Conservation (phyloP, 371 early-diverging fungal species). For the Lichtheimia ornata region DNA sequence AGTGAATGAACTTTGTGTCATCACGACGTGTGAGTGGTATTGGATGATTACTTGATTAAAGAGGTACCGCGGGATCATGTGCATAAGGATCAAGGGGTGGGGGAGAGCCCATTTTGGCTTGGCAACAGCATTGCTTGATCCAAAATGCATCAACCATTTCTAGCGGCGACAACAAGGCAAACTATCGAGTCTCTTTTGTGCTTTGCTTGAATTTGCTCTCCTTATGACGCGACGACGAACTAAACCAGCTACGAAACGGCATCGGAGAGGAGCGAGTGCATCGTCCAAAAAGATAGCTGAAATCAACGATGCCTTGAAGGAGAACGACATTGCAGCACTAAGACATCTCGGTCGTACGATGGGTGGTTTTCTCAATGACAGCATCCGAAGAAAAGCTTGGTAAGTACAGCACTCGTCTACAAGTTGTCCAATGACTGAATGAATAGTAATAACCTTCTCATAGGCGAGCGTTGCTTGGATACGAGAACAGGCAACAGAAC, state of each 20-base stretch:
- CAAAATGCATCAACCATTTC: no score
- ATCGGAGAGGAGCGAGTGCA: neutral
- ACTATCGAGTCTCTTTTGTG: no score
- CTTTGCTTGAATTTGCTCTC: no score
- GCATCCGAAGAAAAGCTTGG: slow-evolving; percentile 58
- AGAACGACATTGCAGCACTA: slow-evolving; percentile 42
- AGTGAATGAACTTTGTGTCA: no score
- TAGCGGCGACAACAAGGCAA: no score
- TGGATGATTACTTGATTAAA: no score
- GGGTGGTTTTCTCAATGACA: slow-evolving; percentile 56
- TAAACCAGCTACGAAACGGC: neutral
- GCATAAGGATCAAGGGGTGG: no score
- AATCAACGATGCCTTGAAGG: slow-evolving; percentile 57
- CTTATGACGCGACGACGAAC: no score
- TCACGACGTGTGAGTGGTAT: no score
- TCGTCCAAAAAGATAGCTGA: neutral
- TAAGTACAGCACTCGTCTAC: slow-evolving; percentile 14
- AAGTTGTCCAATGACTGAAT: neutral
- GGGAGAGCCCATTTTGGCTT: no score
- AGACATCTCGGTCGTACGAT: slow-evolving; percentile 48
- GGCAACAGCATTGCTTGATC: no score
- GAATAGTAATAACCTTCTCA: neutral
- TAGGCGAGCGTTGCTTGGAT: slow-evolving; percentile 10
- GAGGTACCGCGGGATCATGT: no score
- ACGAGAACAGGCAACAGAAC: neutral